These are phyloP conservation scores for Termitomyces sp. DNA, from an alignment of 1,284 basidiomycete species.

Conservation along the genomic window DNA sequence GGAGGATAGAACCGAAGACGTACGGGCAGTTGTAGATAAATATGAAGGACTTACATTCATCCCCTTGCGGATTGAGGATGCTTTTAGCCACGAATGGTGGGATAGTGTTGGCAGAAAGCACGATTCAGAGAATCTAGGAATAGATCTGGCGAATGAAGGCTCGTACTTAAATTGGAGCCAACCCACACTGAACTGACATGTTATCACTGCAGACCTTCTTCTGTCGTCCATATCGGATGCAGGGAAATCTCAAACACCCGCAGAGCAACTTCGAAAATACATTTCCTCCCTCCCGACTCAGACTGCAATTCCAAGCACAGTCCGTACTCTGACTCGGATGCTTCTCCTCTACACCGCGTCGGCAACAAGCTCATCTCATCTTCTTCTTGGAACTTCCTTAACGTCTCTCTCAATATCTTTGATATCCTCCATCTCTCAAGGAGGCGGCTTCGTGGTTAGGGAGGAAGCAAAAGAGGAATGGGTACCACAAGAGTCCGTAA, in stretches of 20 bases:
- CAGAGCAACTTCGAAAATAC: constrained; percentile 50
- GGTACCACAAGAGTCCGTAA: constrained; percentile 25
- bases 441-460: constrained; percentile 73
- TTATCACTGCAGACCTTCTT: constrained; percentile 23
- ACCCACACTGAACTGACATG: not conserved
- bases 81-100: constrained; percentile 72
- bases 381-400: constrained; percentile 77
- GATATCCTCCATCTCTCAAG: constrained; percentile 72
- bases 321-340: constrained; percentile 62
- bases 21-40: constrained; percentile 39
- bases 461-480: constrained; percentile 72
- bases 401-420: constrained; percentile 77
- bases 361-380: constrained; percentile 60
- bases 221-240: constrained; percentile 16
- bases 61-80: constrained; percentile 61
- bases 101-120: constrained; percentile 32
- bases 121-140: constrained; percentile 26
- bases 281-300: constrained; percentile 72
- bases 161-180: constrained; percentile 3
- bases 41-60: constrained; percentile 56
- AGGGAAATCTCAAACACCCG: constrained; percentile 29
- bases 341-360: constrained; percentile 67
- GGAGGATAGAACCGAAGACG: constrained; percentile 49
- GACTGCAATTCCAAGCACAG: constrained; percentile 64
- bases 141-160: constrained; percentile 55